Evolutionary conservation across 2,329 filamentous ascomycete species (phyloP).

Genomic region (Lasiodiplodia sp.): DNA sequence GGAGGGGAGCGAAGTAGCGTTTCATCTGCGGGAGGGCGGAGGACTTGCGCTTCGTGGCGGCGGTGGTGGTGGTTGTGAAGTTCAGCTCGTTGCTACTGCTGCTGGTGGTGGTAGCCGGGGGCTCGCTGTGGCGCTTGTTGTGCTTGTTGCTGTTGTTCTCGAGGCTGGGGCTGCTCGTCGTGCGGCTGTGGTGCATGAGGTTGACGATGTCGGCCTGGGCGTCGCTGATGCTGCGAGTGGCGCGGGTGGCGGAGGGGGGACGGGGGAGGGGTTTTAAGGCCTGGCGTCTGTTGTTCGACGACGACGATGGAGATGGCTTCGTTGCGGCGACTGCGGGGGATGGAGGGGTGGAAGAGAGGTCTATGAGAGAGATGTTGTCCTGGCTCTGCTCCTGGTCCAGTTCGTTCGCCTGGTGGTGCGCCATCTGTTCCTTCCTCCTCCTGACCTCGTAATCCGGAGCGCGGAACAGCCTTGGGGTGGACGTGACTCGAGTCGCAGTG

Average conservation of each 20-base stretch:
- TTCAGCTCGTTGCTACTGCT: no score
- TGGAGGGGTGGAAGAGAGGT: not conserved
- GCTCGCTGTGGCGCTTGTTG: not conserved
- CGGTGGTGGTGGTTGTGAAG: not conserved
- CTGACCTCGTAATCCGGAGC: not conserved
- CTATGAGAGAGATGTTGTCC: not conserved
- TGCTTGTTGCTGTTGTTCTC: not conserved
- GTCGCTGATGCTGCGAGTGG: conserved; percentile 12
- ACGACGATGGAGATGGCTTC: not conserved
- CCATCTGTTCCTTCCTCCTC: not conserved
- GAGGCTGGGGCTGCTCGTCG: not conserved
- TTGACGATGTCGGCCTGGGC: conserved; percentile 17
- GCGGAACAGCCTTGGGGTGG: not conserved
- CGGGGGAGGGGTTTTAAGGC: not conserved
- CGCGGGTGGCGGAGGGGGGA: not conserved
- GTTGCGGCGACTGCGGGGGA: not conserved
- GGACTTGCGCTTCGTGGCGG: not conserved
- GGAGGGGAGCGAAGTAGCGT: not conserved
- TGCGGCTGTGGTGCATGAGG: not conserved
- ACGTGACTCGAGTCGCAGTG: no score
- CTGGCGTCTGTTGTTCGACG: not conserved
- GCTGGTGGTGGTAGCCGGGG: not conserved
- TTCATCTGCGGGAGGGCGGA: conserved; percentile 7
- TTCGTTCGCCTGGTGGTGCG: not conserved
- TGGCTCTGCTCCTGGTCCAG: not conserved